Conservation (phyloP, 306 rosid genomes). For the Pueraria montana region DNA sequence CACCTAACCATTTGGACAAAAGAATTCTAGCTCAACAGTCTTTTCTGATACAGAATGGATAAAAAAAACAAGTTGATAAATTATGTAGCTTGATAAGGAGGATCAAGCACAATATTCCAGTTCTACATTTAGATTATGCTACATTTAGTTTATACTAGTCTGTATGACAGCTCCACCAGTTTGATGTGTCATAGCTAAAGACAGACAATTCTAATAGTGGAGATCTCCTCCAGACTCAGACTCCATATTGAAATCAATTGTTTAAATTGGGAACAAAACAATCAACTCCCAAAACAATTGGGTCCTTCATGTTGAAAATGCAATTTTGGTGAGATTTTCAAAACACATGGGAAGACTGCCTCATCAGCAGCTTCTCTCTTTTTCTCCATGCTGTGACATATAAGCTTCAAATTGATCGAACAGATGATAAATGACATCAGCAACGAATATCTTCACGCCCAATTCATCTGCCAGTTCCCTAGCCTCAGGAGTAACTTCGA, state of each 20-base stretch:
- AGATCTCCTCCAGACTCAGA: background rate
- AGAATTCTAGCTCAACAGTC: too few species aligned
- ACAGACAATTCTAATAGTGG: too few species aligned
- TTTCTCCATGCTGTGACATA: constrained; percentile 87
- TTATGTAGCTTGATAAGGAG: background rate
- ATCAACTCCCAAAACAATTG: too few species aligned
- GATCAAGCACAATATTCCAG: background rate
- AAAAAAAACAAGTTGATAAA: background rate
- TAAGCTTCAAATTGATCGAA: constrained; percentile 95
- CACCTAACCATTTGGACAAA: background rate
- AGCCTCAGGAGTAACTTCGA: constrained; percentile 95
- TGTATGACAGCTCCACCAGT: background rate
- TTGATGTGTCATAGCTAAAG: constrained; percentile 12
- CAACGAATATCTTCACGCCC: constrained; percentile 87
- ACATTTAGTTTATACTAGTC: background rate
- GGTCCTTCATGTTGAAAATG: constrained; percentile 95
- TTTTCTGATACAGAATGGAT: too few species aligned
- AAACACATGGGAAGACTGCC: constrained; percentile 92
- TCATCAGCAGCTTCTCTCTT: constrained; percentile 93
- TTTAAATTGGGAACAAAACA: too few species aligned
- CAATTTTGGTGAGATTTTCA: constrained; percentile 85
- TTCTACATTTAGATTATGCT: constrained; percentile 3
- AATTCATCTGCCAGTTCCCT: constrained; percentile 87
- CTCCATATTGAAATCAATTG: background rate
- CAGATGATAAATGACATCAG: constrained; percentile 94